Percentiles rank a stretch among this genome's conserved stretches.
These are phyloP conservation scores for Fraxinus ornus DNA, from an alignment of 305 asterid genomes.

Conservation along the genomic window DNA sequence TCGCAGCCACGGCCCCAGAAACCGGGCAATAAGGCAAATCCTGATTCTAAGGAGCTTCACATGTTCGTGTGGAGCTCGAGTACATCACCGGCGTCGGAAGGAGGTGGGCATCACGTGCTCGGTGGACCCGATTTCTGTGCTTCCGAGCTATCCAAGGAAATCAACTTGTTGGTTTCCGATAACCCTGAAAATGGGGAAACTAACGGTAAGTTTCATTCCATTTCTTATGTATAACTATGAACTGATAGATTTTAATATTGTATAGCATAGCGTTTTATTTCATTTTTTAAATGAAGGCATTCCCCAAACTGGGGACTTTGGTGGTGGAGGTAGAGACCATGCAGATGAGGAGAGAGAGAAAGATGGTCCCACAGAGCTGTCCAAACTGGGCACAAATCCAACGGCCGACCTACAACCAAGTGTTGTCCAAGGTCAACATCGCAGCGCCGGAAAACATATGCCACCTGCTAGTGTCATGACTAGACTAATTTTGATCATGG, in stretches of 20 bases:
- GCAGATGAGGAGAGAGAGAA: slow-evolving; percentile 45
- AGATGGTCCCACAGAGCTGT: slow-evolving; percentile 37
- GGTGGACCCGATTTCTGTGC: slow-evolving; percentile 37
- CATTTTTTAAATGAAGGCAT: slow-evolving; percentile 20
- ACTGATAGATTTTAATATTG: not conserved
- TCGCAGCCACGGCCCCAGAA: slow-evolving; percentile 14
- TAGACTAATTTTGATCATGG: slow-evolving; percentile 78
- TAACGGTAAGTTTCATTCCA: slow-evolving; percentile 30
- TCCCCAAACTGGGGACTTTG: slow-evolving; percentile 41
- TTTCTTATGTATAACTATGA: not conserved
- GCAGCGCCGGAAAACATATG: slow-evolving; percentile 46
- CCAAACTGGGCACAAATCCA: slow-evolving; percentile 56
- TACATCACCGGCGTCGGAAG: slow-evolving; percentile 51
- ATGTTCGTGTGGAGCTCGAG: slow-evolving; percentile 63
- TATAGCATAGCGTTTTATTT: not conserved
- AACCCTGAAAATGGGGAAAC: slow-evolving; percentile 45
- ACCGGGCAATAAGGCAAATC: slow-evolving; percentile 25
- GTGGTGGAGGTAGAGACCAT: slow-evolving; percentile 38
- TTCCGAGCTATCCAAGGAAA: slow-evolving; percentile 50
- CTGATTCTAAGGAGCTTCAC: slow-evolving; percentile 51
- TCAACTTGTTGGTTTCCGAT: slow-evolving; percentile 50
- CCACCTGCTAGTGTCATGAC: slow-evolving; percentile 89
- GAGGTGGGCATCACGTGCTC: slow-evolving; percentile 46
- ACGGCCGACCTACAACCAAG: slow-evolving; percentile 54
- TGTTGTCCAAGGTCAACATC: slow-evolving; percentile 22